Conservation (phyloP, 768 basidiomycete genomes). For the Mycena olivaceomarginata region DNA sequence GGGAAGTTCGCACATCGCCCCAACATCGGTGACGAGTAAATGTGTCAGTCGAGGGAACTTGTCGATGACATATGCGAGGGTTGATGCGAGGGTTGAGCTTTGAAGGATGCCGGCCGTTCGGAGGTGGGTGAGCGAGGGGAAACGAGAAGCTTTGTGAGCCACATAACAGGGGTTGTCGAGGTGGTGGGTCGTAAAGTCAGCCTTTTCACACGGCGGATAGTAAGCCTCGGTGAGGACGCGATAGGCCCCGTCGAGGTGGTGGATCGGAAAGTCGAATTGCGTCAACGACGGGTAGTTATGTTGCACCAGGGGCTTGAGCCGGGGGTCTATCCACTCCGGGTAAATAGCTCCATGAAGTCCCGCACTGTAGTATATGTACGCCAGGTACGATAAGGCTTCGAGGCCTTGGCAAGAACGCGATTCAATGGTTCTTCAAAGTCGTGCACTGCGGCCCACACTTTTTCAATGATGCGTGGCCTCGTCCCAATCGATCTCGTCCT, state of each 20-base stretch:
- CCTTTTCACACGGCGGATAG: background rate
- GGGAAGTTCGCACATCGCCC: background rate
- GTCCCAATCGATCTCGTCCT: constrained; percentile 1
- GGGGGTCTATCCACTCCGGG: constrained; percentile 21
- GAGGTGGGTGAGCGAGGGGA: constrained; percentile 19
- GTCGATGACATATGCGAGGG: background rate
- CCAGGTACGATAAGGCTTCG: constrained; percentile 23
- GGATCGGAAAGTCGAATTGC: constrained; percentile 10
- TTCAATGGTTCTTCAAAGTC: constrained; percentile 21
- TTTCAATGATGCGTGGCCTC: background rate
- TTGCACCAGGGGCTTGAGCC: constrained; percentile 14
- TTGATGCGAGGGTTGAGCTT: constrained; percentile 6
- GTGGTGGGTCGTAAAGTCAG: too few species aligned
- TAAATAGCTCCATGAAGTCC: background rate
- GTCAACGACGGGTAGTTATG: constrained; percentile 25
- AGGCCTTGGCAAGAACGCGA: constrained; percentile 18
- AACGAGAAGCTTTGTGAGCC: background rate
- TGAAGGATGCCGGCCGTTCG: background rate
- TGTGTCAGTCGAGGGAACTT: constrained; percentile 19
- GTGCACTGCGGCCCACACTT: constrained; percentile 8
- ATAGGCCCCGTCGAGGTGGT: constrained; percentile 11
- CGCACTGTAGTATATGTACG: constrained; percentile 7
- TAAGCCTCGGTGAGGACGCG: constrained; percentile 13
- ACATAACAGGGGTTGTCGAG: background rate
- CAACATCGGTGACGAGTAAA: constrained; percentile 8